Conservation (phyloP, 2,329 filamentous ascomycete species). For the Lachnum nothofagi region DNA sequence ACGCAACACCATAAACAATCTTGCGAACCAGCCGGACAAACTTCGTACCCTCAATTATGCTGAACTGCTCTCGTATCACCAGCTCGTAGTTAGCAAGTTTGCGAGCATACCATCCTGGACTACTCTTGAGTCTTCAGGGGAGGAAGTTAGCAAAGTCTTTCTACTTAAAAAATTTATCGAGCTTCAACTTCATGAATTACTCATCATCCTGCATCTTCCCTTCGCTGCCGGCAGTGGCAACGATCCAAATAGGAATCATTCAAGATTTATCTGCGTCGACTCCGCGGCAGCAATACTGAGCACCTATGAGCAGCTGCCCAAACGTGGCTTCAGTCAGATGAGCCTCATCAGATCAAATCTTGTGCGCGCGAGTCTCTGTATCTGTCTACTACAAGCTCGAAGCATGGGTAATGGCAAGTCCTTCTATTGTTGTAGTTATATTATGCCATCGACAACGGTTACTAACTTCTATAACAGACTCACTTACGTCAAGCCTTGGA, state of each 20-base stretch:
- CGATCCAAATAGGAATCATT: background rate
- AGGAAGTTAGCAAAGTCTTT: background rate
- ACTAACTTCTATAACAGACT: background rate
- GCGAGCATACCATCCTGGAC: background rate
- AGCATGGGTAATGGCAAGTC: background rate
- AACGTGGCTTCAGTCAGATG: background rate
- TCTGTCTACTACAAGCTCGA: background rate
- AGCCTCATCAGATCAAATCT: background rate
- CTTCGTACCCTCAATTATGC: background rate
- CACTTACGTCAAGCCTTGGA: background rate
- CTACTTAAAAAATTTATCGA: background rate
- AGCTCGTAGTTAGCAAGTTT: background rate
- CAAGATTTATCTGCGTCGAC: background rate
- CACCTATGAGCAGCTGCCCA: background rate
- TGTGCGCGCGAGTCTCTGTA: background rate
- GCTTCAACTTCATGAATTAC: background rate
- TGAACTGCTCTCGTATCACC: background rate
- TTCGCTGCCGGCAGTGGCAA: background rate
- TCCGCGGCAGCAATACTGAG: background rate
- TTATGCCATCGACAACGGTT: background rate
- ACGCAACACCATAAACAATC: background rate
- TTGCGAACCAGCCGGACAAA: background rate
- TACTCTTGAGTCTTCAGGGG: background rate
- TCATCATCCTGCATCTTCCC: background rate
- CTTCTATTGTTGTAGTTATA: background rate